Evolutionary conservation across 768 basidiomycete genomes (phyloP).

Genomic region (Mycena crocata): DNA sequence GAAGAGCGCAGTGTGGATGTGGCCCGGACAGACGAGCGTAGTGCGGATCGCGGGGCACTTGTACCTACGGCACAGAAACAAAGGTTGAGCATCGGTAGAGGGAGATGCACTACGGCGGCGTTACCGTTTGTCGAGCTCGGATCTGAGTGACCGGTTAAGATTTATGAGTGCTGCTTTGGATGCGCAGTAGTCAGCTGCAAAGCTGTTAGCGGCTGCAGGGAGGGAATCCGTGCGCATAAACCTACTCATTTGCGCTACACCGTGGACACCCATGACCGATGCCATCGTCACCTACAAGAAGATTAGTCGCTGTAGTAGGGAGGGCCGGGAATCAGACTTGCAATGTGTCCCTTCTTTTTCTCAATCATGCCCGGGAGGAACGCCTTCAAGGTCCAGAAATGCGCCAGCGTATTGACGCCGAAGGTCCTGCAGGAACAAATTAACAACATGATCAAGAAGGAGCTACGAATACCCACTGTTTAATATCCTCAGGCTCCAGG

Average conservation of each 20-base stretch:
- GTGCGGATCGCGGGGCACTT: constrained; percentile 84
- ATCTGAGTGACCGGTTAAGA: constrained; percentile 86
- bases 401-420: constrained; percentile 86
- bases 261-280: constrained; percentile 79
- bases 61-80: constrained; percentile 59
- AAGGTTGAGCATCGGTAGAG: neutral
- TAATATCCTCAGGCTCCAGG: constrained; percentile 78
- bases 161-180: constrained; percentile 91
- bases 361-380: constrained; percentile 92
- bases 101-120: constrained; percentile 28
- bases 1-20: constrained; percentile 85
- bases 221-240: constrained; percentile 23
- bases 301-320: constrained; percentile 27
- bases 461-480: constrained; percentile 64
- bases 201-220: constrained; percentile 15
- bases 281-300: constrained; percentile 75
- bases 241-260: constrained; percentile 82
- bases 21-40: constrained; percentile 85
- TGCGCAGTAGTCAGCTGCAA: constrained; percentile 86
- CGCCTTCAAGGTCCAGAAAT: constrained; percentile 93
- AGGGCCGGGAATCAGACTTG: constrained; percentile 48
- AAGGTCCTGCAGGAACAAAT: constrained; percentile 72
- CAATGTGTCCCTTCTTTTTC: constrained; percentile 85
- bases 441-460: constrained; percentile 3
- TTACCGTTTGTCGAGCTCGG: constrained; percentile 86